These are phyloP conservation scores for Saccharomycopsis babjevae DNA, from an alignment of 805 yeast genomes.

Conservation along the genomic window DNA sequence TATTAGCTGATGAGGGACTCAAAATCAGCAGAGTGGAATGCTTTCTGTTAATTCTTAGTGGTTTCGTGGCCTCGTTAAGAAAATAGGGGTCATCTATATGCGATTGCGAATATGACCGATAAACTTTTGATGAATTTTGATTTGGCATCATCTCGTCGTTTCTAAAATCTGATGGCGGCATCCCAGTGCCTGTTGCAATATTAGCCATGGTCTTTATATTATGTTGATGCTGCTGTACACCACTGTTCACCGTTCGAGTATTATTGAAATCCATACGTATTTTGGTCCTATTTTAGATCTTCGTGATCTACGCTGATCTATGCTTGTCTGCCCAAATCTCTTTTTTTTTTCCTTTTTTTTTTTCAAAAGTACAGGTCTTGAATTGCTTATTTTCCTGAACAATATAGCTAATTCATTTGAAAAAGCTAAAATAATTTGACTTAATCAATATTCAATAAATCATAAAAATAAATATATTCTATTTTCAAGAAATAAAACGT, in stretches of 20 bases:
- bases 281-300: too few species aligned
- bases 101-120: neutral
- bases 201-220: neutral
- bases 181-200: neutral
- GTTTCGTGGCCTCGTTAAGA: neutral
- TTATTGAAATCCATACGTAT: neutral
- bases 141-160: neutral
- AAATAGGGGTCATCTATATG: neutral
- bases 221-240: neutral
- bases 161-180: neutral
- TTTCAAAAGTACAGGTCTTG: too few species aligned
- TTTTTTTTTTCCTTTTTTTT: too few species aligned
- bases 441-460: too few species aligned
- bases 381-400: too few species aligned
- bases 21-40: neutral
- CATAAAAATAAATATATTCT: too few species aligned
- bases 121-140: neutral
- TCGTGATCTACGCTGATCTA: too few species aligned
- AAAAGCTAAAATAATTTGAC: too few species aligned
- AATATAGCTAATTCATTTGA: too few species aligned
- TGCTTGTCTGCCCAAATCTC: too few species aligned
- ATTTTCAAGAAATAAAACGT: too few species aligned
- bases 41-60: neutral
- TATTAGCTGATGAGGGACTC: neutral
- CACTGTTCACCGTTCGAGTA: neutral